Percentiles rank a stretch among this genome's conserved stretches.
Evolutionary conservation across 2,329 filamentous ascomycete genomes (phyloP).

Genomic region (Fusarium nygamai): DNA sequence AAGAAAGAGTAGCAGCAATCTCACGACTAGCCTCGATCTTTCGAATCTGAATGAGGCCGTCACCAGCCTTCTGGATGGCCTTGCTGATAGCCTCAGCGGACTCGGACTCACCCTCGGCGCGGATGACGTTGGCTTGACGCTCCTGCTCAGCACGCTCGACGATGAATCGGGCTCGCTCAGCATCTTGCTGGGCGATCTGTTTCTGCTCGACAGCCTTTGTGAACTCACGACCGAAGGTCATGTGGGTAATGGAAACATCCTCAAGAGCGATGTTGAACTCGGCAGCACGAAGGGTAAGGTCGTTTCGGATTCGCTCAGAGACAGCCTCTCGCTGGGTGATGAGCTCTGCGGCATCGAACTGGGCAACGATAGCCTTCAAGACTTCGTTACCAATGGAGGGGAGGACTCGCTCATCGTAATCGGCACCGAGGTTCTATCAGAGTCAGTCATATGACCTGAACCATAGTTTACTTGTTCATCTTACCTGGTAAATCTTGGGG

Average conservation of each 20-base stretch:
- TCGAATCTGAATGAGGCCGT: conserved; percentile 94
- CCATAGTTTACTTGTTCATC: neutral
- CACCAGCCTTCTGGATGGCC: conserved; percentile 91
- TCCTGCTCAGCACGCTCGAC: conserved; percentile 99
- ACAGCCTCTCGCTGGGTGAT: conserved; percentile 99
- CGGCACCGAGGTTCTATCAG: conserved; percentile 87
- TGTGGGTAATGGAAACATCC: conserved; percentile 99
- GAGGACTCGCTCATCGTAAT: conserved; percentile 98
- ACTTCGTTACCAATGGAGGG: conserved; percentile 99
- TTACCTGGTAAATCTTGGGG: conserved; percentile 98
- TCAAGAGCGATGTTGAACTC: conserved; percentile 99
- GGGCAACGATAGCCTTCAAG: conserved; percentile 96
- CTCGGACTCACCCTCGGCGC: conserved; percentile 97
- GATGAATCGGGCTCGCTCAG: conserved; percentile 95
- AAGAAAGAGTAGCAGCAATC: conserved; percentile 88
- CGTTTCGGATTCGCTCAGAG: conserved; percentile 89
- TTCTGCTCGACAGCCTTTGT: conserved; percentile 99
- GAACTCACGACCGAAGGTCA: conserved; percentile 99
- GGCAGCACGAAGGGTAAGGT: conserved; percentile 89
- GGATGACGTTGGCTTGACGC: conserved; percentile 97
- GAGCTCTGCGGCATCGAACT: conserved; percentile 98
- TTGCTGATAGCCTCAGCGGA: conserved; percentile 94
- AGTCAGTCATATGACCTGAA: conserved; percentile 16
- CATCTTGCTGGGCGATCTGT: conserved; percentile 99
- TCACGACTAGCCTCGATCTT: conserved; percentile 97